Evolutionary conservation across 192 early-diverging fungal species (phyloP).

Genomic region (Podila clonocystis): DNA sequence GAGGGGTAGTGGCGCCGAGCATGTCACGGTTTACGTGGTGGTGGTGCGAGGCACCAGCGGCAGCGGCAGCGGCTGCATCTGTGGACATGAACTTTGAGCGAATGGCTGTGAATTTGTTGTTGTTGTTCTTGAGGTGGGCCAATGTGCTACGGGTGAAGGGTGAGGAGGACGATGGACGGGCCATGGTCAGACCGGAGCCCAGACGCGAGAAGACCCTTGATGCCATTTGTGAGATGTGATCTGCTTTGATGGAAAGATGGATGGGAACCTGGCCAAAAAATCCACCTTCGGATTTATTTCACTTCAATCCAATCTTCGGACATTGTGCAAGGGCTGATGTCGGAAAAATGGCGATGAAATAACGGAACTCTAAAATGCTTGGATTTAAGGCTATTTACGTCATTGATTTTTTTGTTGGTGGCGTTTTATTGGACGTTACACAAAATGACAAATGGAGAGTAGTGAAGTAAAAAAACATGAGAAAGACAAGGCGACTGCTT

Average conservation of each 20-base stretch:
- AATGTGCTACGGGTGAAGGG: slow-evolving; percentile 4
- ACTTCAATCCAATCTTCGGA: too few species aligned
- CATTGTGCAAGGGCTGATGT: too few species aligned
- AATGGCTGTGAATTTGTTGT: neutral
- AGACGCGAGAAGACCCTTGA: slow-evolving; percentile 4
- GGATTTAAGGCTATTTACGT: too few species aligned
- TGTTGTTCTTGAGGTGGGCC: slow-evolving; percentile 9
- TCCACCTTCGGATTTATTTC: too few species aligned
- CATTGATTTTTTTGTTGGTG: too few species aligned
- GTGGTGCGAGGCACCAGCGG: slow-evolving; percentile 19
- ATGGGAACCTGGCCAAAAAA: too few species aligned
- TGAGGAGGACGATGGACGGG: neutral
- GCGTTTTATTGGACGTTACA: too few species aligned
- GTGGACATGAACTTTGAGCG: slow-evolving; percentile 31
- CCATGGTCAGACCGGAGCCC: slow-evolving; percentile 1
- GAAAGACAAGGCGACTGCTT: neutral
- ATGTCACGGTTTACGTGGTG: slow-evolving; percentile 30
- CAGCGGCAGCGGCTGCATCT: slow-evolving; percentile 9
- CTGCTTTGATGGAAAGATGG: neutral
- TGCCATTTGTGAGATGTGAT: neutral
- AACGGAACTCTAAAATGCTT: too few species aligned
- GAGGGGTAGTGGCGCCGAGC: slow-evolving; percentile 11
- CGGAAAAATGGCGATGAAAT: too few species aligned
- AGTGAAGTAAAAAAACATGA: neutral
- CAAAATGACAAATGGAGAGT: neutral